Evolutionary conservation across 768 basidiomycete genomes (phyloP).

Genomic region (Suillus paluster): DNA sequence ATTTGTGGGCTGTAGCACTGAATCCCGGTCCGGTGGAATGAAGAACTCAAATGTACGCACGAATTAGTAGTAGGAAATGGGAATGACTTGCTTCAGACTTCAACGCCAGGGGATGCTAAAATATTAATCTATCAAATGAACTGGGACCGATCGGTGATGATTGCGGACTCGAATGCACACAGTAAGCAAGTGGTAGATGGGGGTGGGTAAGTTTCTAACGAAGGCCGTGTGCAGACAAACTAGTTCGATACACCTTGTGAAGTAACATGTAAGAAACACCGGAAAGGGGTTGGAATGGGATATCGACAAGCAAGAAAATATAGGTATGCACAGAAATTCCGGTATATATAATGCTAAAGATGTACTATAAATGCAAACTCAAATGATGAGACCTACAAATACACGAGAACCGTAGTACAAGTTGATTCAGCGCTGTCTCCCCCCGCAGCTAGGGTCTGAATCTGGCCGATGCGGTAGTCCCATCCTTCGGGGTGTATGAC

Average conservation of each 20-base stretch:
- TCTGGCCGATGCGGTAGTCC: neutral
- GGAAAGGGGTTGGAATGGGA: no score
- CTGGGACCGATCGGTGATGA: no score
- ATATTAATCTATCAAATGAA: neutral
- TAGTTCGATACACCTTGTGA: no score
- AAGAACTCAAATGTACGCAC: neutral
- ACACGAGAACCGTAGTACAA: neutral
- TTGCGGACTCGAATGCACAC: no score
- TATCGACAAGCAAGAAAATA: neutral
- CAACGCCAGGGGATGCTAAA: no score
- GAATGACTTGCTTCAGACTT: no score
- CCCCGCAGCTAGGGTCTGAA: neutral
- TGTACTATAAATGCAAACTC: constrained; percentile 1
- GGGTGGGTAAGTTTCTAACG: no score
- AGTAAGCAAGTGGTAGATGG: no score
- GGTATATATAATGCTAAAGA: constrained; percentile 4
- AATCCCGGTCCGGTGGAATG: neutral
- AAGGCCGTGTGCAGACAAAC: no score
- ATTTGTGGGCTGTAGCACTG: neutral
- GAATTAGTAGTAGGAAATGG: neutral
- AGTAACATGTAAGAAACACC: no score
- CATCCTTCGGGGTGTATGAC: neutral
- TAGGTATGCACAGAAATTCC: constrained; percentile 6
- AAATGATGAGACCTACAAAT: neutral
- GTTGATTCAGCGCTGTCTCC: neutral